Conservation (phyloP, 75 land plant genomes). For the Selaginella moellendorffii region DNA sequence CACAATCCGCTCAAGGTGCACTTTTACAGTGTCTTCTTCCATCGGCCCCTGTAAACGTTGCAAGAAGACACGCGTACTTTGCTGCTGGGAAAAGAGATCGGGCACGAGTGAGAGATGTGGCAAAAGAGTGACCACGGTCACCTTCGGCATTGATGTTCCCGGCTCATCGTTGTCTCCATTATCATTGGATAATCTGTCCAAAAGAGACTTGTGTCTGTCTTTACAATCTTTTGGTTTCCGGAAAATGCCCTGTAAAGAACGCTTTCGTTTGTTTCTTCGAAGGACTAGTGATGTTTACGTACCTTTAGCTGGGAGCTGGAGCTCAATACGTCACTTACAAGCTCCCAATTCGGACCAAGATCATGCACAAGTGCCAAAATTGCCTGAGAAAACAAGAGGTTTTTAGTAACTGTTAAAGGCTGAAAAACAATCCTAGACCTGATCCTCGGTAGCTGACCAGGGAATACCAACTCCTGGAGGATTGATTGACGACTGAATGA, state of each 20-base stretch:
- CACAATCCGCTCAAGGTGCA: slow-evolving; percentile 70
- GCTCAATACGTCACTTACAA: slow-evolving; percentile 84
- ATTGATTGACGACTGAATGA: slow-evolving; percentile 33
- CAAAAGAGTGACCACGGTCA: too few relatives aligned
- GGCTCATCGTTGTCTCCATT: slow-evolving; percentile 80
- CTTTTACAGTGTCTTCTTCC: slow-evolving; percentile 70
- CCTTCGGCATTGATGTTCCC: slow-evolving; percentile 87
- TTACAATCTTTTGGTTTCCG: slow-evolving; percentile 83
- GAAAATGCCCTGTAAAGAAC: slow-evolving; percentile 47
- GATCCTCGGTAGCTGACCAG: slow-evolving; percentile 84
- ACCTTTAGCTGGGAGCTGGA: slow-evolving; percentile 76
- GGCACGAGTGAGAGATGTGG: too few relatives aligned
- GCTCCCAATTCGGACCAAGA: slow-evolving; percentile 93
- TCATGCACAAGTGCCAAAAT: slow-evolving; percentile 95
- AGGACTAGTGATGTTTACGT: neutral
- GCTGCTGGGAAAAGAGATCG: too few relatives aligned
- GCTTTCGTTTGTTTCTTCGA: neutral
- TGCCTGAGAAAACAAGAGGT: too few relatives aligned
- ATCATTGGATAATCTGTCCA: slow-evolving; percentile 40
- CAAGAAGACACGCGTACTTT: slow-evolving; percentile 64
- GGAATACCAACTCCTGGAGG: slow-evolving; percentile 56
- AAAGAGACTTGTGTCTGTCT: slow-evolving; percentile 60
- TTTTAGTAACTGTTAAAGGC: too few relatives aligned
- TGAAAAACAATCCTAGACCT: slow-evolving; percentile 34
- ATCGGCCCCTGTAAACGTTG: slow-evolving; percentile 67